These are phyloP conservation scores for Myriosclerotinia curreyana DNA, from an alignment of 2,329 filamentous ascomycete species.

Conservation along the genomic window DNA sequence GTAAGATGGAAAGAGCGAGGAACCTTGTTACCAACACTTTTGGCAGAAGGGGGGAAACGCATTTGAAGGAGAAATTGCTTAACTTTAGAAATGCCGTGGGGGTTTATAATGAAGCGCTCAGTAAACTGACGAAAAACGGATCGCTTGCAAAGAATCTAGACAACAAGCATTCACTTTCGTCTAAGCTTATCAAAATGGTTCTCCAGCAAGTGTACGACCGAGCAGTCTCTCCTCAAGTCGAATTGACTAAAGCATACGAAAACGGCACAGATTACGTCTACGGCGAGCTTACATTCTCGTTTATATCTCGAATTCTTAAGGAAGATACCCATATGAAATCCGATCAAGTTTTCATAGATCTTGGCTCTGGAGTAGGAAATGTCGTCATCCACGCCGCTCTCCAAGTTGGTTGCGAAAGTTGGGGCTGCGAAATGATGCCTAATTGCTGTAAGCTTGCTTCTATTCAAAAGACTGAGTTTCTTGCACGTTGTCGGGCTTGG, in stretches of 20 bases:
- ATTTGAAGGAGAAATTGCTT: conserved; percentile 53
- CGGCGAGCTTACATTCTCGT: conserved; percentile 82
- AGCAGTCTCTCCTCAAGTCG: conserved; percentile 85
- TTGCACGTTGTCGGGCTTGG: conserved; percentile 83
- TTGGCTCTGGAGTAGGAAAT: conserved; percentile 94
- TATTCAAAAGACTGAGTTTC: conserved; percentile 78
- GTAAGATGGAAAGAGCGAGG: conserved; percentile 68
- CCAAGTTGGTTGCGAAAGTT: conserved; percentile 89
- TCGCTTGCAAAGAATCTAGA: conserved; percentile 71
- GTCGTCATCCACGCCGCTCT: conserved; percentile 92
- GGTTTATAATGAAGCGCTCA: conserved; percentile 73
- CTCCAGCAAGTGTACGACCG: conserved; percentile 86
- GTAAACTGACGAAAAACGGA: conserved; percentile 63
- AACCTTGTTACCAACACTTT: conserved; percentile 25
- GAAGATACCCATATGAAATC: conserved; percentile 69
- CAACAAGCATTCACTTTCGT: conserved; percentile 63
- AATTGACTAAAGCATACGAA: conserved; percentile 78
- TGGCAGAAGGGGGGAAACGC: conserved; percentile 44
- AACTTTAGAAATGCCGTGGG: conserved; percentile 71
- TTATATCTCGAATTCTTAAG: conserved; percentile 78
- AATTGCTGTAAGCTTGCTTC: conserved; percentile 82
- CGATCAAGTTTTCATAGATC: conserved; percentile 84
- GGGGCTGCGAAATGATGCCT: conserved; percentile 95
- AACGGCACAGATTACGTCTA: conserved; percentile 93
- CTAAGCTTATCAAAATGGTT: conserved; percentile 74